Percentiles rank a stretch among this genome's conserved stretches.
Conservation (phyloP, 2,329 filamentous ascomycete genomes). For the Ophiostoma ulmi region DNA sequence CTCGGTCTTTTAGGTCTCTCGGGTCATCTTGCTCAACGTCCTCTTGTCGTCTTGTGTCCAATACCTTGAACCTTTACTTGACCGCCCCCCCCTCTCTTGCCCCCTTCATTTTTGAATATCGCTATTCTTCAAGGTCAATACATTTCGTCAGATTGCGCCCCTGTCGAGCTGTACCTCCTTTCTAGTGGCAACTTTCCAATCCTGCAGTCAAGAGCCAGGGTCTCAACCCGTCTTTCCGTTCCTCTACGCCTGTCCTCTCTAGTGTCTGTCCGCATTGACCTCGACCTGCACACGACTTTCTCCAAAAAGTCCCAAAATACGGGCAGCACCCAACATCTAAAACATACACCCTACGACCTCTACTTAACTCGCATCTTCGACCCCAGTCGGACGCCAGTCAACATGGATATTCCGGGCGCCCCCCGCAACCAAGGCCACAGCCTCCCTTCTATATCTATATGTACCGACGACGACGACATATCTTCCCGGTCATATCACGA, state of each 20-base stretch:
- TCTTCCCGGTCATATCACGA: constrained; percentile 22
- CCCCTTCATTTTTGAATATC: neutral
- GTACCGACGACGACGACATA: constrained; percentile 24
- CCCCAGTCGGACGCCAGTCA: neutral
- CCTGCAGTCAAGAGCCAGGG: neutral
- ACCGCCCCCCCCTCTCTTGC: neutral
- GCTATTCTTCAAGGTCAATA: neutral
- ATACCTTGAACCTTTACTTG: constrained; percentile 3
- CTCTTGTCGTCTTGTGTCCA: neutral
- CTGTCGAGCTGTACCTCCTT: constrained; percentile 9
- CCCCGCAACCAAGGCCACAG: constrained; percentile 23
- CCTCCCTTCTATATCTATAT: constrained; percentile 29
- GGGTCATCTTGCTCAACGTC: constrained; percentile 7
- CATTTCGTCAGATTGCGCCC: neutral
- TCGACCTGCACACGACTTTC: neutral
- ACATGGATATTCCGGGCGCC: constrained; percentile 27
- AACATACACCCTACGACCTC: neutral
- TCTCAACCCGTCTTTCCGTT: neutral
- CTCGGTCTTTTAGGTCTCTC: constrained; percentile 3
- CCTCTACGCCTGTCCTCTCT: neutral
- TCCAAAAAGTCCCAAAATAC: neutral
- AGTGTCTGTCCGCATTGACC: neutral
- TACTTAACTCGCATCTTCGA: neutral
- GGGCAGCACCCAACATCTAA: neutral
- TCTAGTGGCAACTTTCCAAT: constrained; percentile 11